These are phyloP conservation scores for Aspergillus amoenus DNA, from an alignment of 2,329 filamentous ascomycete genomes.

Conservation along the genomic window DNA sequence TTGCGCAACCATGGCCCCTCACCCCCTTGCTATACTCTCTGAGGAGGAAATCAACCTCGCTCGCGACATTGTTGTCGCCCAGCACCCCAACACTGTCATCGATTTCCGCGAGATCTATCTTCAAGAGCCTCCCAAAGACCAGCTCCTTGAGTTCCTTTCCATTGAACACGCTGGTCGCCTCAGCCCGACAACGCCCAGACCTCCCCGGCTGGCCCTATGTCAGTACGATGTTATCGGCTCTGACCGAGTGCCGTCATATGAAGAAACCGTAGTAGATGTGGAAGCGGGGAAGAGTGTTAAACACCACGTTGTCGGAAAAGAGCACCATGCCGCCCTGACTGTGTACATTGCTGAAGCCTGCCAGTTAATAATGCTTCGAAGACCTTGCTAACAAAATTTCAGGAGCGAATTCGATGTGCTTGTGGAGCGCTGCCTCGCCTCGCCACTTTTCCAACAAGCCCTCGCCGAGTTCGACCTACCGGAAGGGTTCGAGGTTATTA, in stretches of 20 bases:
- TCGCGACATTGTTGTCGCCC: constrained; percentile 32
- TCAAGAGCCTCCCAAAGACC: constrained; percentile 50
- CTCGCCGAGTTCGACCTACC: constrained; percentile 54
- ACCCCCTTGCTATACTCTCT: constrained; percentile 36
- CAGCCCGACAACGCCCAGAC: constrained; percentile 42
- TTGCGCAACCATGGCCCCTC: constrained; percentile 23
- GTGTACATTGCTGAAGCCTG: constrained; percentile 31
- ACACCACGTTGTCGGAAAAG: constrained; percentile 49
- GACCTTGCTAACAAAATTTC: not conserved
- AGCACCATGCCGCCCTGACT: constrained; percentile 50
- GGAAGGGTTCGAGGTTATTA: constrained; percentile 55
- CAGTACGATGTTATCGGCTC: constrained; percentile 58
- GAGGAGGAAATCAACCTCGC: constrained; percentile 34
- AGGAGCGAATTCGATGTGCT: constrained; percentile 50
- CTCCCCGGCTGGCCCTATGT: constrained; percentile 52
- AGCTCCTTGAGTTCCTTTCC: constrained; percentile 49
- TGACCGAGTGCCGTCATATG: constrained; percentile 54
- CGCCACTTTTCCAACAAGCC: constrained; percentile 53
- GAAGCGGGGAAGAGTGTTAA: constrained; percentile 41
- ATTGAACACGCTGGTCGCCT: constrained; percentile 49
- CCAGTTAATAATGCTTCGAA: no score
- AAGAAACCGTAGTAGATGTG: constrained; percentile 55
- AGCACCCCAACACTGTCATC: constrained; percentile 32
- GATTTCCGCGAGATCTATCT: constrained; percentile 53
- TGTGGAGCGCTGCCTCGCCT: constrained; percentile 51